phyloP scores from a whole-genome alignment of 371 early-diverging fungal genomes.

The Parasitella parasitica region DNA sequence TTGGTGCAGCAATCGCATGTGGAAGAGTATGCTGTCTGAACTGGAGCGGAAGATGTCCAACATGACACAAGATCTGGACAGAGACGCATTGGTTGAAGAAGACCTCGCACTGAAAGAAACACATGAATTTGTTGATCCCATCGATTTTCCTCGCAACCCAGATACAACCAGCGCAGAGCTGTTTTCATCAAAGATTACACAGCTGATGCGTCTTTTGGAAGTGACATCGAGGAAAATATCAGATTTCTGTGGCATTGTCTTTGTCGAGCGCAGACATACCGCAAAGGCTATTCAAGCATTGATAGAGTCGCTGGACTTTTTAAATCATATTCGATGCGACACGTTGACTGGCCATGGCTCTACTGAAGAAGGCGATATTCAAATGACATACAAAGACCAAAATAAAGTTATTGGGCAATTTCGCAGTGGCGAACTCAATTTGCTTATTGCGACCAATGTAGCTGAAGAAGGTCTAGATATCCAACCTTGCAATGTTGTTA shows the following conservation, averaged over 20 bases:
- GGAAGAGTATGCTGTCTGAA: slow-evolving; percentile 42
- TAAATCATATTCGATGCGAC: slow-evolving; percentile 54
- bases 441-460: slow-evolving; percentile 92
- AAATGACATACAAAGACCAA: slow-evolving; percentile 68
- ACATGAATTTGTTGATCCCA: slow-evolving; percentile 14
- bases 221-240: slow-evolving; percentile 24
- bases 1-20: slow-evolving; percentile 65
- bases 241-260: slow-evolving; percentile 84
- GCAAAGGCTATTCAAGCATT: slow-evolving; percentile 65
- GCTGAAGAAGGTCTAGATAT: slow-evolving; percentile 98
- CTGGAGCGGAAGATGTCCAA: slow-evolving; percentile 23
- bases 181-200: slow-evolving; percentile 63
- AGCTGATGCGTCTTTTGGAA: slow-evolving; percentile 56
- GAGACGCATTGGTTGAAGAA: slow-evolving; percentile 27
- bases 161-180: slow-evolving; percentile 16
- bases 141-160: slow-evolving; percentile 32
- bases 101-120: slow-evolving; percentile 29
- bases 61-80: slow-evolving; percentile 16
- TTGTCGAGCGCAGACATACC: slow-evolving; percentile 73
- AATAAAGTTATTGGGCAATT: slow-evolving; percentile 69
- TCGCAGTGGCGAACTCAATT: slow-evolving; percentile 64
- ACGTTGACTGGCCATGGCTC: slow-evolving; percentile 74
- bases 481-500: slow-evolving; percentile 89
- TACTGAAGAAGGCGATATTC: slow-evolving; percentile 45
- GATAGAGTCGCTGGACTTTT: slow-evolving; percentile 36